A percentile compares a stretch with the other conserved stretches of the same genome.
These are phyloP conservation scores for Scedosporium dehoogii DNA, from an alignment of 2,329 filamentous ascomycete genomes.

Conservation along the genomic window DNA sequence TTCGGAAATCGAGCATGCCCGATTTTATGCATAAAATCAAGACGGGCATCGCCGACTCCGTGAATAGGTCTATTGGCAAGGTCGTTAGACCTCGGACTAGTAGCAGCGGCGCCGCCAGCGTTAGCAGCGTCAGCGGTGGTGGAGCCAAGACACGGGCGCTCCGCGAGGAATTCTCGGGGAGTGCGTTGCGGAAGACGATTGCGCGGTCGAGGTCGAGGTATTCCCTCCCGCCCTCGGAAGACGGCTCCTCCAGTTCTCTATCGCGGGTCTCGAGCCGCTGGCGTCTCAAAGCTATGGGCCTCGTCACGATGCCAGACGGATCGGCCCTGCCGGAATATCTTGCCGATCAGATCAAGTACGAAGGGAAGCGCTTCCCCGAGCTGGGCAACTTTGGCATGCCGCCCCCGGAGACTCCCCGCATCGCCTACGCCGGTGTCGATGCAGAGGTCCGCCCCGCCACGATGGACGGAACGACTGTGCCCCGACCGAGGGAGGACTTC, in stretches of 20 bases:
- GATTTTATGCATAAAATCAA: constrained; percentile 3
- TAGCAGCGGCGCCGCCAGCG: background rate
- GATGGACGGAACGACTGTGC: background rate
- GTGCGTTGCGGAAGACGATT: constrained; percentile 1
- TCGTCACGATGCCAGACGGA: constrained; percentile 44
- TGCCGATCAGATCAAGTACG: constrained; percentile 32
- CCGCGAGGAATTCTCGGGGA: constrained; percentile 18
- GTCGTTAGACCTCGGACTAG: background rate
- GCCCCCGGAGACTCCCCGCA: background rate
- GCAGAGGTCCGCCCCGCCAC: background rate
- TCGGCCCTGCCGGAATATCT: constrained; percentile 42
- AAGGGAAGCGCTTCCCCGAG: constrained; percentile 28
- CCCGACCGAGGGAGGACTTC: background rate
- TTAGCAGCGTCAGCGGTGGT: constrained; percentile 9
- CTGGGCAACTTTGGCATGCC: constrained; percentile 26
- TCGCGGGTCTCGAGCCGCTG: constrained; percentile 34
- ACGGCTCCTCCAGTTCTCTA: constrained; percentile 13
- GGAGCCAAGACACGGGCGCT: constrained; percentile 26
- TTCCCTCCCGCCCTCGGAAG: background rate
- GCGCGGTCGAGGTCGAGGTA: constrained; percentile 3
- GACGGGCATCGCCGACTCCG: background rate
- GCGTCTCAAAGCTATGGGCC: constrained; percentile 38
- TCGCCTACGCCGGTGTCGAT: background rate
- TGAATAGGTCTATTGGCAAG: background rate
- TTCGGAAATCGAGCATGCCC: background rate